Evolutionary conservation across 176 grass and related monocot species (phyloP).

Genomic region (Juncus effusus): DNA sequence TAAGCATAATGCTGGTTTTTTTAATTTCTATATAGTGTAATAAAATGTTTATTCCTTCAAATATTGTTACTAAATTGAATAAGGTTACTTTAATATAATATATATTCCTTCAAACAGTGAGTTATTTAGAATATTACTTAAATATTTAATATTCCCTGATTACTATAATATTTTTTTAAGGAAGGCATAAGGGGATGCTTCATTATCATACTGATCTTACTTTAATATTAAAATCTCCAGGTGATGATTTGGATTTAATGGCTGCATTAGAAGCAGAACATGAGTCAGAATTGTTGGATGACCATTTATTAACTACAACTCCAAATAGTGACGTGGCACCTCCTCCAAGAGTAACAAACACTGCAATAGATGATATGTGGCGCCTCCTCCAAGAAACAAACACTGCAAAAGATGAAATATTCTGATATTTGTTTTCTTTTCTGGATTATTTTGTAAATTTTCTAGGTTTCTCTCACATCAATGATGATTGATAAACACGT

Average conservation of each 20-base stretch:
- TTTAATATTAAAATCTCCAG: constrained; percentile 27
- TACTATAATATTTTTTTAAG: too few relatives aligned
- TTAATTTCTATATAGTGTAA: too few relatives aligned
- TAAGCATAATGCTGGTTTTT: too few relatives aligned
- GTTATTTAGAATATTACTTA: too few relatives aligned
- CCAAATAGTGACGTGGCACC: constrained; percentile 54
- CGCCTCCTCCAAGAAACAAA: constrained; percentile 33
- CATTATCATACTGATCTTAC: too few relatives aligned
- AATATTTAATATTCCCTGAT: too few relatives aligned
- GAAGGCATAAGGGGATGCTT: too few relatives aligned
- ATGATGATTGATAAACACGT: not conserved
- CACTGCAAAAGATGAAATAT: not conserved
- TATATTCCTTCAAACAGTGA: too few relatives aligned
- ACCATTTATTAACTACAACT: constrained; percentile 49
- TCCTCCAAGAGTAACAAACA: constrained; percentile 41
- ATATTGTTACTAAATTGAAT: too few relatives aligned
- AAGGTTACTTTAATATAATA: too few relatives aligned
- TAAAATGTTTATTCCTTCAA: too few relatives aligned
- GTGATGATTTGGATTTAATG: constrained; percentile 62
- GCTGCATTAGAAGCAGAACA: constrained; percentile 47
- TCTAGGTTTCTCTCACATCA: constrained; percentile 18
- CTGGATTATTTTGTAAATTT: constrained; percentile 28
- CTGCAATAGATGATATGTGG: constrained; percentile 7
- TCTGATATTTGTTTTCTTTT: constrained; percentile 6
- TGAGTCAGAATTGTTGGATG: constrained; percentile 43